Evolutionary conservation across 2,329 filamentous ascomycete genomes (phyloP), one percentile per base, ranked within the genome.

Genomic region (Calycina herbarum): DNA sequence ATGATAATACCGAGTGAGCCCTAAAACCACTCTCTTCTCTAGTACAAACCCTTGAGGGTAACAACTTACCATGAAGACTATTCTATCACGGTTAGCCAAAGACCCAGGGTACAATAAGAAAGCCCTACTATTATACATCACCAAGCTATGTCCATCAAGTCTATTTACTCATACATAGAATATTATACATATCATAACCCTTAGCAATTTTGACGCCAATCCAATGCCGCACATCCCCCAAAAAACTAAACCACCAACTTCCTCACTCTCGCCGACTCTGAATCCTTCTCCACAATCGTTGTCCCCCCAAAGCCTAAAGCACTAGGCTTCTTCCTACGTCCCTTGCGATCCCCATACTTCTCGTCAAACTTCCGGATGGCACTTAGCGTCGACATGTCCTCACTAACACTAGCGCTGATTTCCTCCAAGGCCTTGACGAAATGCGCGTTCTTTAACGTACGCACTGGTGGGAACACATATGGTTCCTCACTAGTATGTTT

Each of bases 331-430:
- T 85, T 88, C 75, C 85, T 86, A 74, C 86, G 85, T 71, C 86
- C 86, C 74, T 87, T 89, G 42, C 89, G 85, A 75, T 97, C 93
- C 31, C 95, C 94, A 76, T 94, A 99, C 77, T 94, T 91, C 79
- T 97, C 92, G 76, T 99, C 95, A 75, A 98, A 99, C 79, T 96
- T 96, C 72, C 92, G 86, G 73, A 99, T 97, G 13, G 92, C 91
- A 70, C 87, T 86, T 68, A 99, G 81, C 38, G 88, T 92, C 59
- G 87, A 83, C 94, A 97, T 98, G 74, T 99, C 94, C 77, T 97
- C 94, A 72, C 88, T 94, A 70, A 97, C 94, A 73, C 92, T 96
- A 0, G 95, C 93, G 64, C 90, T 92, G 71, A 99, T 97, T 78
- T 98, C 94, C 73, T 87, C 85, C 73, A 97, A 82, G 1, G 93